Percentiles rank a stretch among this genome's conserved stretches.
Conservation (phyloP, 176 grass and related monocot genomes). For the Cocos nucifera region DNA sequence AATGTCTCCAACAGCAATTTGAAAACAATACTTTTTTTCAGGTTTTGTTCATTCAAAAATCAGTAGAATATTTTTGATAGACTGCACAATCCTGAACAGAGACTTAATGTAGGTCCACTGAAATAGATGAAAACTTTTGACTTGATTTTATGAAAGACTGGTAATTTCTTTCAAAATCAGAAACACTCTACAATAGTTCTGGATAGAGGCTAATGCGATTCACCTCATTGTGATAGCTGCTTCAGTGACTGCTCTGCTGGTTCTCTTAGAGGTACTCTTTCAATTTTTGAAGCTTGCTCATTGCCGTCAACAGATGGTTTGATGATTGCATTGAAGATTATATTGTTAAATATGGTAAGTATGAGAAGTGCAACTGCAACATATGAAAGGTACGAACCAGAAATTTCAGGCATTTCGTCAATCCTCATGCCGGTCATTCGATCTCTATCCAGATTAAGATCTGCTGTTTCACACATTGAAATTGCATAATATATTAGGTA, state of each 20-base stretch:
- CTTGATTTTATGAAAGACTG: too few relatives aligned
- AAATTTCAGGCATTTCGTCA: constrained; percentile 61
- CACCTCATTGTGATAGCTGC: background rate
- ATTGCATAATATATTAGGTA: background rate
- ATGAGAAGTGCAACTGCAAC: constrained; percentile 45
- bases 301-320: constrained; percentile 71
- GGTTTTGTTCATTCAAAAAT: too few relatives aligned
- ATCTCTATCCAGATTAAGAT: constrained; percentile 50
- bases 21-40: too few relatives aligned
- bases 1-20: too few relatives aligned
- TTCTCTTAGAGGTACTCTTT: constrained; percentile 54
- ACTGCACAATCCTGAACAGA: too few relatives aligned
- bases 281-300: constrained; percentile 27
- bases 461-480: constrained; percentile 35
- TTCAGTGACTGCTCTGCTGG: constrained; percentile 17
- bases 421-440: constrained; percentile 37
- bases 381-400: constrained; percentile 49
- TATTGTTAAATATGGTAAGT: constrained; percentile 74
- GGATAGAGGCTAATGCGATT: too few relatives aligned
- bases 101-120: too few relatives aligned
- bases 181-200: too few relatives aligned
- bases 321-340: constrained; percentile 60
- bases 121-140: too few relatives aligned
- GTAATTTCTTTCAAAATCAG: too few relatives aligned
- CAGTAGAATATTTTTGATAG: too few relatives aligned